Evolutionary conservation across 495 filamentous ascomycete species (phyloP).

Genomic region (Aspergillus funiculosus): DNA sequence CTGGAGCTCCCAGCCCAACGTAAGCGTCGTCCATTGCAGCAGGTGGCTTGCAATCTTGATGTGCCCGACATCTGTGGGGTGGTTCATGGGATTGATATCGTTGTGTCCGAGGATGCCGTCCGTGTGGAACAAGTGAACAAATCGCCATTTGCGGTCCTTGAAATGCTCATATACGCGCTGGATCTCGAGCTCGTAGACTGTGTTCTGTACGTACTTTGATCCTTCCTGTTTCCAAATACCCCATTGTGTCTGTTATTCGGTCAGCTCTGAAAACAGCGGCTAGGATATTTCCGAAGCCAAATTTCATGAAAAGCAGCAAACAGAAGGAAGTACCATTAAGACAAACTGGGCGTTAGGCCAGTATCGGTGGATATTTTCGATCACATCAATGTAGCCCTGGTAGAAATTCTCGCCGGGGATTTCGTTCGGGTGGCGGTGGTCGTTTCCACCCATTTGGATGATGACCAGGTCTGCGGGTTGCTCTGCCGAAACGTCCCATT

Average conservation of each 20-base stretch:
- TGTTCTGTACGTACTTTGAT: conserved; percentile 47
- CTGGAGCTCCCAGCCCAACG: conserved; percentile 56
- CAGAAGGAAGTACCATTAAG: conserved; percentile 44
- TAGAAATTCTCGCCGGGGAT: conserved; percentile 49
- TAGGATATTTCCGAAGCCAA: no score
- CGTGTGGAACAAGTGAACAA: conserved; percentile 65
- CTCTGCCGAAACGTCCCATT: conserved; percentile 55
- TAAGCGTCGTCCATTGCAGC: conserved; percentile 48
- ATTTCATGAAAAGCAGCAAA: not conserved
- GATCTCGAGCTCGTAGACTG: conserved; percentile 49
- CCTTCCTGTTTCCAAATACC: conserved; percentile 49
- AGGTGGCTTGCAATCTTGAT: conserved; percentile 64
- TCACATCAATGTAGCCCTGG: conserved; percentile 51
- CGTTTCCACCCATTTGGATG: conserved; percentile 66
- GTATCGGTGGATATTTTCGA: conserved; percentile 54
- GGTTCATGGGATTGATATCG: conserved; percentile 57
- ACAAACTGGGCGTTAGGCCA: conserved; percentile 60
- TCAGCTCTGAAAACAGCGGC: no score
- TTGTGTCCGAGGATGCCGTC: conserved; percentile 64
- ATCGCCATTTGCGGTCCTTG: conserved; percentile 41
- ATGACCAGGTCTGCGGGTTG: conserved; percentile 60
- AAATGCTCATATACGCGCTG: conserved; percentile 51
- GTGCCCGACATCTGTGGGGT: conserved; percentile 62
- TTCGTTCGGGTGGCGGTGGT: conserved; percentile 53
- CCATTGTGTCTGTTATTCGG: conserved; percentile 51